Base-by-base conservation (phyloP, 2,329 filamentous ascomycete species). In the Zasmidium citrigriseum region DNA sequence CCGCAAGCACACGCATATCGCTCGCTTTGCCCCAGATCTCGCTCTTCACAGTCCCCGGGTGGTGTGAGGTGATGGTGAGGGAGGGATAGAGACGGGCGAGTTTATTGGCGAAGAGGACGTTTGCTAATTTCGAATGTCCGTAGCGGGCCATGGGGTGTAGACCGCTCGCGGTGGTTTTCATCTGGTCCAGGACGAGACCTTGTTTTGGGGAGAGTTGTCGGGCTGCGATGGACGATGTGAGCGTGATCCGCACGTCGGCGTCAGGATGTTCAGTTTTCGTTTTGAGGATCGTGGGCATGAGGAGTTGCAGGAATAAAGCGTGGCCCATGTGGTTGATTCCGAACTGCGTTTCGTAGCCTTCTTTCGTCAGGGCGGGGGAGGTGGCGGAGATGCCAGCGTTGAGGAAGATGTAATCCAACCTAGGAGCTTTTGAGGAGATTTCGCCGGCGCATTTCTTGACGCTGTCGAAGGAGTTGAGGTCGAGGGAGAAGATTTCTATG, bases 1-100 rank as follows among this genome's bases (percentile, higher is more conserved):
- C 48, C 1, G 46, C 20, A 14, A 55, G 22, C n/a, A 45, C 21
- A 21, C 50, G 52, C 45, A 55, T 46, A 18, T 60, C 66, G 48
- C 55, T 58, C 1, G 56, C 55, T 52, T 63, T 63, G 25, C 53
- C 46, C 54, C 55, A 78, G 22, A 82, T 63, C 46, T 79, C 76
- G 1, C 80, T 81, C 18, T 75, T 59, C 23, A 83, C 78, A n/a
- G 79, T 72, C 12, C 81, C 81, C 0, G 81, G 81, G 57, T 83
- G 80, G 11, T 82, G 63, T 0, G 76, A 70, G 0, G 78, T 73
- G 5, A 70, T 70, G 0, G 73, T 79, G 56, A 83, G 75, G 3
- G 69, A 52, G 0, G 81, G 80, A 59, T 82, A 78, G 0, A 74
- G 70, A 16, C 67, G 59, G 0, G 78, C 76, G 0, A 82, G 68